Percentiles rank a stretch among this genome's conserved stretches.
Conservation (phyloP, 305 asterid species). For the Stenogyne calaminthoides region DNA sequence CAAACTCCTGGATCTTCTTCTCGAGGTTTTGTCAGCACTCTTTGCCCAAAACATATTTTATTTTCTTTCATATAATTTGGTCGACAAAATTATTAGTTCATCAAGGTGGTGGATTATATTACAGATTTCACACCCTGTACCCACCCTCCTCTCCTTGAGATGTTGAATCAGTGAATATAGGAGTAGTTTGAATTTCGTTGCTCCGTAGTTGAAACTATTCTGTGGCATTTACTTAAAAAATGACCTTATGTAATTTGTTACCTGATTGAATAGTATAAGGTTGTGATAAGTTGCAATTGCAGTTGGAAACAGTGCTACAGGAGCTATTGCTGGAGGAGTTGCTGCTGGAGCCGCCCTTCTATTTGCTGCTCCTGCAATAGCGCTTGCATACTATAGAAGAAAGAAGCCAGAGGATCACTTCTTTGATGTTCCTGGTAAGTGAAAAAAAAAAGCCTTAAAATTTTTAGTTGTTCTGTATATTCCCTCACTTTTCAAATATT, state of each 20-base stretch:
- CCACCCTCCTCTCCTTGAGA: slow-evolving; percentile 1
- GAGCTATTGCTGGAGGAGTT: slow-evolving; percentile 78
- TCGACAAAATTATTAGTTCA: not conserved
- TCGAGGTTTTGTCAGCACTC: slow-evolving; percentile 48
- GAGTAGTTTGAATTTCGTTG: slow-evolving; percentile 14
- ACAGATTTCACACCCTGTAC: not conserved
- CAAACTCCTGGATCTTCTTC: slow-evolving; percentile 58
- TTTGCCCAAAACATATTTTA: not conserved
- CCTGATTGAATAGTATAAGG: slow-evolving; percentile 18
- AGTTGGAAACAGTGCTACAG: slow-evolving; percentile 65
- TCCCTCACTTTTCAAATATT: slow-evolving; percentile 16
- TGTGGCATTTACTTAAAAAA: slow-evolving; percentile 4
- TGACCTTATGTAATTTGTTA: slow-evolving; percentile 1
- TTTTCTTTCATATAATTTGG: slow-evolving; percentile 15
- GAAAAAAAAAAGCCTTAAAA: slow-evolving; percentile 21
- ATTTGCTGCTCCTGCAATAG: slow-evolving; percentile 70
- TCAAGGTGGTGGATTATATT: slow-evolving; percentile 5
- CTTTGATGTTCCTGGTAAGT: slow-evolving; percentile 75
- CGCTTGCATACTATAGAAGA: slow-evolving; percentile 59
- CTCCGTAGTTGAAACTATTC: not conserved
- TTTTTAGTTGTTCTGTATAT: slow-evolving; percentile 5
- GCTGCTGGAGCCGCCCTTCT: slow-evolving; percentile 78
- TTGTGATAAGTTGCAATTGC: slow-evolving; percentile 35
- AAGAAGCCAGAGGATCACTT: slow-evolving; percentile 61
- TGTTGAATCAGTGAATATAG: slow-evolving; percentile 3